phyloP scores from a whole-genome alignment of 192 early-diverging fungal genomes.

The Coemansia sp. region DNA sequence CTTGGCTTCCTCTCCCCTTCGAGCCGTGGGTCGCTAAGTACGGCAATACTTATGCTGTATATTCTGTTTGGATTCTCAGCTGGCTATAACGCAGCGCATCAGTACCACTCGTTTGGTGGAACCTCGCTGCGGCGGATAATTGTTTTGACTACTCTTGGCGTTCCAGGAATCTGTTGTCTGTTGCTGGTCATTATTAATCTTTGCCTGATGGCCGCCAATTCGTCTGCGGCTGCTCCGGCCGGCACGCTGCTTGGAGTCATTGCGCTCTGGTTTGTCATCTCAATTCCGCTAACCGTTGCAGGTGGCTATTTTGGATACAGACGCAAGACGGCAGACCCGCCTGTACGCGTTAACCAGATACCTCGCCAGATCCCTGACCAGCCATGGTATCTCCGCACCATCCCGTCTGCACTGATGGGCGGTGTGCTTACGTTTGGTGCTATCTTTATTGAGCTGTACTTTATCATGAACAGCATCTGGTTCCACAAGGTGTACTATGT shows the following conservation, averaged over 20 bases:
- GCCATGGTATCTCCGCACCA: constrained; percentile 71
- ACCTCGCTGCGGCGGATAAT: constrained; percentile 85
- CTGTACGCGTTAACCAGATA: constrained; percentile 90
- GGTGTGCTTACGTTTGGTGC: constrained; percentile 90
- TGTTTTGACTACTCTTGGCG: constrained; percentile 72
- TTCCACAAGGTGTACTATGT: constrained; percentile 91
- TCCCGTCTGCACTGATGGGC: constrained; percentile 70
- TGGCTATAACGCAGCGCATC: constrained; percentile 85
- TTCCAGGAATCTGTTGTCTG: constrained; percentile 66
- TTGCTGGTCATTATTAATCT: constrained; percentile 76
- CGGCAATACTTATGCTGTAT: constrained; percentile 91
- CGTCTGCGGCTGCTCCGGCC: constrained; percentile 87
- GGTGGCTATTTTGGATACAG: constrained; percentile 73
- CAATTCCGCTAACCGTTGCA: constrained; percentile 78
- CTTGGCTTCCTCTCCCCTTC: constrained; percentile 93
- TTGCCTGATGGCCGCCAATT: constrained; percentile 73
- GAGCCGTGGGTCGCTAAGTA: constrained; percentile 87
- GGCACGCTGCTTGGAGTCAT: constrained; percentile 79
- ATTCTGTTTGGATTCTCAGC: constrained; percentile 83
- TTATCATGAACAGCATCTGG: constrained; percentile 94
- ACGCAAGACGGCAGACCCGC: constrained; percentile 64
- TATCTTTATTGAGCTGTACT: constrained; percentile 96
- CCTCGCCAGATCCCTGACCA: constrained; percentile 91
- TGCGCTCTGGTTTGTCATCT: constrained; percentile 79
- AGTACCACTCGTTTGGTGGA: constrained; percentile 94